phyloP scores from a whole-genome alignment of 2,329 filamentous ascomycete genomes.

The Fusarium sp. region DNA sequence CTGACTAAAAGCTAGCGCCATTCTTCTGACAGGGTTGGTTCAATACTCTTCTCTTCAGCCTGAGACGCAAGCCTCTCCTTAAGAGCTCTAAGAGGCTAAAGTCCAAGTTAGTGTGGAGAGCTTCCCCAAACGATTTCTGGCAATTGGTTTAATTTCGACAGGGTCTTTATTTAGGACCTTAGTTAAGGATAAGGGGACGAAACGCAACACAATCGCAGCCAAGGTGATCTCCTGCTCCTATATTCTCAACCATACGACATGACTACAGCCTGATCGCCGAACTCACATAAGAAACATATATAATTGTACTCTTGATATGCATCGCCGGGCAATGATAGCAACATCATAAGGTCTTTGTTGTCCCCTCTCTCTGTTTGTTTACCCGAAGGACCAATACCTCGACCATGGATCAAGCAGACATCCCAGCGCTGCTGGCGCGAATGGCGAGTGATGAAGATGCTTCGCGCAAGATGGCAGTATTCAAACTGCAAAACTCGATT shows the following conservation, averaged over 20 bases:
- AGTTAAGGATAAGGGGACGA: constrained; percentile 9
- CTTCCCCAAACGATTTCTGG: constrained; percentile 30
- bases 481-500: constrained; percentile 95
- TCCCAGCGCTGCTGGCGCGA: constrained; percentile 70
- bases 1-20: neutral
- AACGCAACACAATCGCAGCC: neutral
- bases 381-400: neutral
- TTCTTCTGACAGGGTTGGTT: constrained; percentile 2
- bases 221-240: constrained; percentile 19
- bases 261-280: neutral
- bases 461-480: constrained; percentile 96
- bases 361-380: neutral
- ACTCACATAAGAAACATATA: neutral
- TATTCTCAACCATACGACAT: constrained; percentile 5
- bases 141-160: constrained; percentile 34
- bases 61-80: constrained; percentile 31
- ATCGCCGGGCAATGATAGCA: constrained; percentile 29
- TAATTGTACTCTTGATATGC: neutral
- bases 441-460: constrained; percentile 82
- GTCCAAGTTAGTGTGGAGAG: constrained; percentile 12
- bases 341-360: constrained; percentile 11
- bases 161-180: constrained; percentile 12
- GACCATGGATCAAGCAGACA: constrained; percentile 70
- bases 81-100: constrained; percentile 9
- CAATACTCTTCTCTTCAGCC: neutral